Base-by-base conservation (phyloP, 352 stramenopile genomes). In the Globisporangium ultimum region DNA sequence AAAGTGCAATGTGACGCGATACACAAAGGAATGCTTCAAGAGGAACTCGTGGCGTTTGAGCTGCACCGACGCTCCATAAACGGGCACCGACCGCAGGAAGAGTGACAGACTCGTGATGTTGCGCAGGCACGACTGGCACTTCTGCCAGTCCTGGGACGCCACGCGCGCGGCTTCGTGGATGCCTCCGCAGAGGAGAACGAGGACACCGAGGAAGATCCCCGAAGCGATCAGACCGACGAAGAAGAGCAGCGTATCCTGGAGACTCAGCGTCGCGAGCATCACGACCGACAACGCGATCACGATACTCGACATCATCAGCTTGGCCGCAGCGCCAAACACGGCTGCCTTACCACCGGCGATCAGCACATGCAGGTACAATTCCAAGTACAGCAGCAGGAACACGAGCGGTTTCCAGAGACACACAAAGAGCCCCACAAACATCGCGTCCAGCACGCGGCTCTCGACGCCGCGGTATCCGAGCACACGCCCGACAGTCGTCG, bases 21-120 rank as follows among this genome's bases (percentile, higher is more conserved):
- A 94, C 51, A 93, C 81, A 22, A 94, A 67, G 55, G 85, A 94
- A 64, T 94, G 74, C 58, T 89, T 53, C 18, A 93, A 66, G 53
- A 94, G 62, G 48, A 83, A 89, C 48, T 91, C 64, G 68, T 92
- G 85, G 40, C 83, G 84, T 66, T 92, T 94, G 65, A 94, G 77
- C 55, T 72, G 54, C n/a, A 93, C 67, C 3, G 75, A 86, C 0
- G 82, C 58, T 1, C 85, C 85, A 28, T 86, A 56, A 12, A 92
- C 68, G 2, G 85, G 85, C 28, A 94, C 66, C 15, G 70, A 80
- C 54, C 83, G 77, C 43, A 95, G 66, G 56, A 95, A 93, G 17
- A 95, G 80, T 53, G 85, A 95, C 15, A 95, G 68, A 48, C 83
- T 92, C 22, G 83, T 89, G 58, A 91, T 88, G 67, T 74, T 89